Base-by-base conservation (phyloP, 176 grass and related monocot species). In the Hsuehochloa calcarea region DNA sequence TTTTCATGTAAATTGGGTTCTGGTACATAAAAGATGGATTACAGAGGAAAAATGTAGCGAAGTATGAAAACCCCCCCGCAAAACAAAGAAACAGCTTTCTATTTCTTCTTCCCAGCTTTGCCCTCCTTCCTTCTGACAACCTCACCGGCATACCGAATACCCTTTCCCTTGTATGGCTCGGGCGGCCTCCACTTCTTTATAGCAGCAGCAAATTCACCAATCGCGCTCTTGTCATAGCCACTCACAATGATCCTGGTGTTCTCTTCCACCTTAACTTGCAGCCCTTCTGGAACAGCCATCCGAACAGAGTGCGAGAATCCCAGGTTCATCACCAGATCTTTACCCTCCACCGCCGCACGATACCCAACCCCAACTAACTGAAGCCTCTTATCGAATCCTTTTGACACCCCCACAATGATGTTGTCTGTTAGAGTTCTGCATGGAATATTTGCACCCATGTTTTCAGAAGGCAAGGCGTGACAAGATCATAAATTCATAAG, bases 91-190 rank as follows among this genome's bases (percentile, higher is more conserved):
- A 27, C 61, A 41, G 25, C 38, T 34, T 76, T 87, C 91, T 96
- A 96, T 69, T 99, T 99, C 84, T 96, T 99, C 88, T 99, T 99
- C 22, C 96, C 96, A 63, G 96, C 91, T 94, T 99, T 96, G 71
- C 96, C 96, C 37, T 96, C 96, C 93, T 99, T 96, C 69, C 82
- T 94, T 88, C 93, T 90, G 15, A 99, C 93, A 79, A 89, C 78
- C 44, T 99, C 91, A 71, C 90, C 86, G 27, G 81, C 78, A 84
- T 96, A 99, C 43, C 89, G 81, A 75, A 99, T 91, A 31, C 96
- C 96, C 82, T 99, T 99, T 5, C 96, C 96, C 75, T 99, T 99
- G 91, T 99, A 99, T 35, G 96, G 96, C 66, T 99, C 93, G 3
- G 96, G 96, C 13, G 93, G 96, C 49, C 96, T 94, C 96, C 96